These are phyloP conservation scores for Phoma sp. DNA, from an alignment of 2,329 filamentous ascomycete species.

Conservation along the genomic window DNA sequence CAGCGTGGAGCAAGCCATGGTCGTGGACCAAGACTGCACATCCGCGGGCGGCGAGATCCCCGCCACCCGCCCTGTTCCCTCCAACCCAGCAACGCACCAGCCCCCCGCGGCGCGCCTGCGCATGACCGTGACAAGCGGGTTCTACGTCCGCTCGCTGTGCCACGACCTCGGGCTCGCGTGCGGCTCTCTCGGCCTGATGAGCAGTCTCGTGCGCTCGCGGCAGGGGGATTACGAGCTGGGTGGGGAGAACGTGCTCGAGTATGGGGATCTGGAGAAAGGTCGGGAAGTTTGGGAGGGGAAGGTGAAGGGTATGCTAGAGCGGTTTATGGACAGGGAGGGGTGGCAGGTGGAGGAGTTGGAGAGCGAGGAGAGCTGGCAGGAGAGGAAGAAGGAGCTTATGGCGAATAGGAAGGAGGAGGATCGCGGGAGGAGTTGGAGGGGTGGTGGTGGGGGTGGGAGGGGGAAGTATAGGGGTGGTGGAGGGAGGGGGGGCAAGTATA, in stretches of 20 bases:
- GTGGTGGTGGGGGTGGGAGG: slow-evolving; percentile 20
- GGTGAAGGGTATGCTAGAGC: slow-evolving; percentile 64
- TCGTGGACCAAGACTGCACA: not conserved
- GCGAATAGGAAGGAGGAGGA: slow-evolving; percentile 29
- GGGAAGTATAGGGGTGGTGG: slow-evolving; percentile 15
- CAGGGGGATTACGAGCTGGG: slow-evolving; percentile 82
- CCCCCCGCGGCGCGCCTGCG: slow-evolving; percentile 79
- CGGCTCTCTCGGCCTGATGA: slow-evolving; percentile 84
- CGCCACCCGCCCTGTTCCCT: not conserved
- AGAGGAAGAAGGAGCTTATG: slow-evolving; percentile 52
- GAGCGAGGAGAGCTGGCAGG: slow-evolving; percentile 38
- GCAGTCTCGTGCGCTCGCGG: slow-evolving; percentile 76
- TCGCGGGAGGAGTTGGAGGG: slow-evolving; percentile 26
- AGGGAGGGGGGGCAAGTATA: slow-evolving; percentile 14
- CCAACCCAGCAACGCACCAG: not conserved
- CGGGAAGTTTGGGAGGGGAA: slow-evolving; percentile 84
- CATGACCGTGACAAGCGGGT: slow-evolving; percentile 93
- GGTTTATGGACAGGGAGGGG: slow-evolving; percentile 55
- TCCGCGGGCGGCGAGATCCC: not conserved
- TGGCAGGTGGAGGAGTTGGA: slow-evolving; percentile 39
- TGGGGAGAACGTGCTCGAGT: slow-evolving; percentile 74
- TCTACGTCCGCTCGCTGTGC: slow-evolving; percentile 93
- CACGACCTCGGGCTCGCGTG: slow-evolving; percentile 88
- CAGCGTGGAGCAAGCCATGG: slow-evolving; percentile 4
- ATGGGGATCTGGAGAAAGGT: slow-evolving; percentile 74